Evolutionary conservation across 2,329 filamentous ascomycete species (phyloP).

Genomic region (Cytospora schulzeri): DNA sequence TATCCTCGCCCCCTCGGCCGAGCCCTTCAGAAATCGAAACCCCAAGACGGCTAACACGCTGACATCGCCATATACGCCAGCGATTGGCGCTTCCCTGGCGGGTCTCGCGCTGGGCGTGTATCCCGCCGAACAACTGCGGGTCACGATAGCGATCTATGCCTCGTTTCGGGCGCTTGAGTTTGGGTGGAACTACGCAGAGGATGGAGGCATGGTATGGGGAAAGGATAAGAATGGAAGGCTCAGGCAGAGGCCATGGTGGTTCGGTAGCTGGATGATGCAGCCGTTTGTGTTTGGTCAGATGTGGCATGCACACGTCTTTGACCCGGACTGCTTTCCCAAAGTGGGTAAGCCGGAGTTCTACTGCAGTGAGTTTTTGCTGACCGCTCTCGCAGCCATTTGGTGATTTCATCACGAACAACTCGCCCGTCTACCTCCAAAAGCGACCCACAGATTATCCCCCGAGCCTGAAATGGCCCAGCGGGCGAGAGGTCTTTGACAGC

Average conservation of each 20-base stretch:
- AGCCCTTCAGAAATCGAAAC: constrained; percentile 80
- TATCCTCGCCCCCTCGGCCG: constrained; percentile 77
- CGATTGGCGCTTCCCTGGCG: constrained; percentile 85
- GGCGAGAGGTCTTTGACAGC: constrained; percentile 76
- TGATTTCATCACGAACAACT: constrained; percentile 67
- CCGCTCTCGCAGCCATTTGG: constrained; percentile 39
- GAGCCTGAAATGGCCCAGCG: constrained; percentile 71
- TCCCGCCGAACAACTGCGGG: constrained; percentile 65
- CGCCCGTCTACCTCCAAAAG: constrained; percentile 75
- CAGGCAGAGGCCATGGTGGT: constrained; percentile 75
- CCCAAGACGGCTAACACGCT: constrained; percentile 73
- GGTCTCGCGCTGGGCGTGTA: constrained; percentile 81
- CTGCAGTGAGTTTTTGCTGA: not conserved
- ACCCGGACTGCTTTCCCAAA: constrained; percentile 71
- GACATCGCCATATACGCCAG: constrained; percentile 82
- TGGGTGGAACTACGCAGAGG: constrained; percentile 79
- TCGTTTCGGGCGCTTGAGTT: constrained; percentile 84
- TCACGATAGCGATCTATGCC: constrained; percentile 80
- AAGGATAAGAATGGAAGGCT: constrained; percentile 54
- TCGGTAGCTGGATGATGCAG: constrained; percentile 81
- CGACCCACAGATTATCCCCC: constrained; percentile 70
- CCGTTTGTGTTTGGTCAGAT: constrained; percentile 76
- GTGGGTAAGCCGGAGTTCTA: constrained; percentile 41
- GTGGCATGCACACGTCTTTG: constrained; percentile 75
- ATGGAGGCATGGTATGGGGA: constrained; percentile 69